Conservation (phyloP, 78 protist species). For the Dictyostelium purpureum region DNA sequence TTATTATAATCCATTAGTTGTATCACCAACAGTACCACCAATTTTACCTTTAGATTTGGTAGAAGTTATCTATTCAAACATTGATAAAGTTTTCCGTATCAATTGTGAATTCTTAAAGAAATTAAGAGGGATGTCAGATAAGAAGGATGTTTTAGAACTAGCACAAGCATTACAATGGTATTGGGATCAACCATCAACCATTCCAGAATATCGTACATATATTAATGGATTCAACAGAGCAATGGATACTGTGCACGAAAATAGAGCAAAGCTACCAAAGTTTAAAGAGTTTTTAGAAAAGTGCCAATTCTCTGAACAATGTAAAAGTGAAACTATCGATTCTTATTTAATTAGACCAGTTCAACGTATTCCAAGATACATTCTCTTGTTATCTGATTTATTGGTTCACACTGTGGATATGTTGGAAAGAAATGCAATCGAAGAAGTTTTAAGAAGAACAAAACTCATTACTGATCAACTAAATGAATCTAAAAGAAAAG, state of each 20-base stretch:
- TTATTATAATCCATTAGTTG: conserved; percentile 71
- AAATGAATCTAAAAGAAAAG: conserved; percentile 66
- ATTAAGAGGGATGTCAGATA: conserved; percentile 5
- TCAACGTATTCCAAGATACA: conserved; percentile 76
- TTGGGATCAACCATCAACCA: conserved; percentile 71
- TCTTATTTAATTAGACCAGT: conserved; percentile 74
- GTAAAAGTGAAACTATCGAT: conserved; percentile 68
- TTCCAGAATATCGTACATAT: conserved; percentile 34
- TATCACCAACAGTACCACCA: conserved; percentile 61
- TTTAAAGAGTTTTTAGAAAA: conserved; percentile 74
- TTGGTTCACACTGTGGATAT: conserved; percentile 38
- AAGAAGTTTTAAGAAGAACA: conserved; percentile 39
- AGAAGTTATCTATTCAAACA: conserved; percentile 40
- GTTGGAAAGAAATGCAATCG: conserved; percentile 33
- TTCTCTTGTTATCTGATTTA: conserved; percentile 58
- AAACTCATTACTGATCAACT: conserved; percentile 39
- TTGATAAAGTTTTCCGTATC: conserved; percentile 51
- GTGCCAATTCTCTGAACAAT: conserved; percentile 77
- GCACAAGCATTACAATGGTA: conserved; percentile 61
- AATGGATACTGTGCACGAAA: conserved; percentile 56
- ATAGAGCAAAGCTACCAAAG: conserved; percentile 38
- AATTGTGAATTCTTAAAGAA: conserved; percentile 74
- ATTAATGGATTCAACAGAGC: conserved; percentile 71
- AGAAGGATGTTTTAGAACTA: conserved; percentile 31
- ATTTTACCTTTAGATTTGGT: conserved; percentile 16